phyloP scores from a whole-genome alignment of 2,329 filamentous ascomycete species.

The Ceratocystis albifundus region DNA sequence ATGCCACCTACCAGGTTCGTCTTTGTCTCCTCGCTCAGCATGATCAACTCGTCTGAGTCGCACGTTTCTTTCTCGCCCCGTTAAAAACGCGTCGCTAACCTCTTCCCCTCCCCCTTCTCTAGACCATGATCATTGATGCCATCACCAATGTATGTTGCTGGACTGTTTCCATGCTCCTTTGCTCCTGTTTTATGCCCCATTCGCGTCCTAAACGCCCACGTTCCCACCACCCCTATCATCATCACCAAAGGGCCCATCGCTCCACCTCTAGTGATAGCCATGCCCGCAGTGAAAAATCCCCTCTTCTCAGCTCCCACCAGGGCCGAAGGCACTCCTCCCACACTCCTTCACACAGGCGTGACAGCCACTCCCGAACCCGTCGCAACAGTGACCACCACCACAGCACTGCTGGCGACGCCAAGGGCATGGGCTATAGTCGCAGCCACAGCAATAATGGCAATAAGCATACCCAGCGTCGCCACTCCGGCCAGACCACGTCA shows the following conservation, averaged over 20 bases:
- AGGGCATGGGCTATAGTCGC: neutral
- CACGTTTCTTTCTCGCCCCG: neutral
- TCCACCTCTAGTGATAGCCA: neutral
- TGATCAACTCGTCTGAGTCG: slow-evolving; percentile 22
- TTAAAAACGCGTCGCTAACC: slow-evolving; percentile 30
- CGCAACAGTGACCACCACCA: neutral
- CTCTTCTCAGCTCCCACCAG: too few relatives aligned
- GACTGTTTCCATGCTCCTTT: slow-evolving; percentile 24
- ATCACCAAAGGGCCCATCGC: neutral
- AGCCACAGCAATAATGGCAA: neutral
- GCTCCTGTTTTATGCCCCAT: slow-evolving; percentile 32
- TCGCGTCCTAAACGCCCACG: slow-evolving; percentile 1
- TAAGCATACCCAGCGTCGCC: neutral
- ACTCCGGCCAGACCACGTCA: slow-evolving; percentile 24
- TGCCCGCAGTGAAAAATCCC: neutral
- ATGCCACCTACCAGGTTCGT: slow-evolving; percentile 50
- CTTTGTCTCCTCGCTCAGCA: neutral
- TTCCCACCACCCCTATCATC: neutral
- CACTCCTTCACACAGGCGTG: too few relatives aligned
- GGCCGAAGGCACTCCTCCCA: too few relatives aligned
- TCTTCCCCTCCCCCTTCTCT: slow-evolving; percentile 7
- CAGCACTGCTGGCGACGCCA: neutral
- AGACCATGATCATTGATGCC: slow-evolving; percentile 54
- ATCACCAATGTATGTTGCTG: slow-evolving; percentile 46
- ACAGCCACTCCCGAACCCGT: too few relatives aligned